These are phyloP conservation scores for Aureobasidium sp. DNA, from an alignment of 2,329 filamentous ascomycete species.

Conservation along the genomic window DNA sequence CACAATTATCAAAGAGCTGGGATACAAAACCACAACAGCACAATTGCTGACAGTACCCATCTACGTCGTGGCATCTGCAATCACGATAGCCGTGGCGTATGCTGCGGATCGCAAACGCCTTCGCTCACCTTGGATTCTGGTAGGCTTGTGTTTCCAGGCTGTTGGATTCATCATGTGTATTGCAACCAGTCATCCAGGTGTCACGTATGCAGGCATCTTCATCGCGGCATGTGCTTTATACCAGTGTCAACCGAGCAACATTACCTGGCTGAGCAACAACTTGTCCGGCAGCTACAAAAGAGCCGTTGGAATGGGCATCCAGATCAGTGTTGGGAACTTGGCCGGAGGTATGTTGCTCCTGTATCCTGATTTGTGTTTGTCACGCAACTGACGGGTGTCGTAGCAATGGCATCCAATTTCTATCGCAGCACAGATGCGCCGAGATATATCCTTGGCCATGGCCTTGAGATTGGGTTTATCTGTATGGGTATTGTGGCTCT, in stretches of 20 bases:
- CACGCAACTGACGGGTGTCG: neutral
- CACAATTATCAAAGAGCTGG: constrained; percentile 39
- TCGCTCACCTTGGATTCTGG: constrained; percentile 23
- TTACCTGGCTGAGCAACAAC: constrained; percentile 49
- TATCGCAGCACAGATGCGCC: constrained; percentile 50
- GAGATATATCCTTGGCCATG: constrained; percentile 45
- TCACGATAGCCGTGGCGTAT: constrained; percentile 22
- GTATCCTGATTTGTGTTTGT: neutral
- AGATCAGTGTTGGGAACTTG: constrained; percentile 46
- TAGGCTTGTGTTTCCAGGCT: constrained; percentile 20
- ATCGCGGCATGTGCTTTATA: constrained; percentile 22
- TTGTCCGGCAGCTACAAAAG: constrained; percentile 48
- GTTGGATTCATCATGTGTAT: constrained; percentile 24
- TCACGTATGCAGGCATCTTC: constrained; percentile 27
- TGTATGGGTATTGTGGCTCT: constrained; percentile 40
- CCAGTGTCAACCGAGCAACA: constrained; percentile 25
- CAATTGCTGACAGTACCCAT: constrained; percentile 41
- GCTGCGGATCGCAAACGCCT: constrained; percentile 23
- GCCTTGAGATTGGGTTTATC: constrained; percentile 46
- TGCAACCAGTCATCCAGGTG: constrained; percentile 19
- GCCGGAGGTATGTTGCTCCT: constrained; percentile 25
- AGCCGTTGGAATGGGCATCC: constrained; percentile 43
- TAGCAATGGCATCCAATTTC: constrained; percentile 65
- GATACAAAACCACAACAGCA: constrained; percentile 36
- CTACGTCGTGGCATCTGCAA: constrained; percentile 29